Evolutionary conservation across 1,284 basidiomycete genomes (phyloP).

Genomic region (Microbotryum scabiosae): DNA sequence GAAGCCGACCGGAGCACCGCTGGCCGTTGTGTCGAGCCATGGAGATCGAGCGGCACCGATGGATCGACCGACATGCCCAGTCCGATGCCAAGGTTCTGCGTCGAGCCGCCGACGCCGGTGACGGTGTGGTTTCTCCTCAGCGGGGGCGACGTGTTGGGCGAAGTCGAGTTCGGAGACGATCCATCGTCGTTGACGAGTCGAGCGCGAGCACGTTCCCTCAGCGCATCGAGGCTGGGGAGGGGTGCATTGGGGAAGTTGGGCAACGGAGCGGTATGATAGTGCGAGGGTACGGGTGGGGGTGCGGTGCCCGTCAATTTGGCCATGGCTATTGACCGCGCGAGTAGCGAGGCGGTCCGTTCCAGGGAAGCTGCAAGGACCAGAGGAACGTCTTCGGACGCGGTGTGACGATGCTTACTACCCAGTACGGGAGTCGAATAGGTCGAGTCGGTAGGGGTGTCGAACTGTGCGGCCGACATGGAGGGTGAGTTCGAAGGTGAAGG

Average conservation of each 20-base stretch:
- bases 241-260: slow-evolving; percentile 6
- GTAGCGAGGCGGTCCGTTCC: slow-evolving; percentile 30
- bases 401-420: slow-evolving; percentile 2
- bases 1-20: too few relatives aligned
- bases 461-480: background rate
- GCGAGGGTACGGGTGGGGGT: slow-evolving; percentile 9
- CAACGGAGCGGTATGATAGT: slow-evolving; percentile 12
- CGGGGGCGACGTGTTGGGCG: background rate
- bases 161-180: background rate
- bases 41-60: background rate
- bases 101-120: slow-evolving; percentile 10
- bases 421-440: background rate
- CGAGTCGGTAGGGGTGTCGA: background rate
- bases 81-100: background rate
- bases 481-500: background rate
- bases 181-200: slow-evolving; percentile 9
- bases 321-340: slow-evolving; percentile 31
- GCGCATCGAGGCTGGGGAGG: slow-evolving; percentile 24
- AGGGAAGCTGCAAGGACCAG: slow-evolving; percentile 9
- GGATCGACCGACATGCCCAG: background rate
- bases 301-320: slow-evolving; percentile 32
- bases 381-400: slow-evolving; percentile 5
- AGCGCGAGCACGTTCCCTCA: slow-evolving; percentile 22
- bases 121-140: slow-evolving; percentile 22
- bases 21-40: background rate